Base-by-base conservation (phyloP, 805 yeast genomes). In the Candida nemodendra region DNA sequence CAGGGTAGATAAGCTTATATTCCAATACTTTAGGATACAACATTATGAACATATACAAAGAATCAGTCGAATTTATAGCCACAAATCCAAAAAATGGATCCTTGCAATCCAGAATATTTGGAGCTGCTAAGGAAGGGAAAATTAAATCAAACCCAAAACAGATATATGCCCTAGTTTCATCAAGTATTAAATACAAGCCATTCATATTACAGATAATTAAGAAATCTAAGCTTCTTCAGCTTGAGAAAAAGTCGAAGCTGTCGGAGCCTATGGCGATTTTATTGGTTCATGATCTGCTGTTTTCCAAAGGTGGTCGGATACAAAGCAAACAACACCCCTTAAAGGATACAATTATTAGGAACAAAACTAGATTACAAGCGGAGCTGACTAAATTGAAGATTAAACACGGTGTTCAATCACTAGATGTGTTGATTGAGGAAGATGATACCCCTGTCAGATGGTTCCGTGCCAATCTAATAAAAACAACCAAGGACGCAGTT, bases 261-360 rank as follows among this genome's bases (percentile, higher is more conserved):
- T 73, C 73, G 9, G 76, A 74, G 36, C 64, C 70, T 12, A 60
- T 84, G 32, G 76, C 84, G 2, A 45, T 81, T 36, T 65, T 91
- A 7, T 62, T 91, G 61, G 82, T 82, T 1, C 95, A 91, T 54
- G 99, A 91, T 63, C 66, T 88, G 36, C 60, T 90, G 5, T 72
- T 93, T 40, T 74, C 91, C 5, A 75, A 79, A 46, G 71, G 78
- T 18, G 93, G 95, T 9, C 66, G 96, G 44, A 83, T 91, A 42
- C 95, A 88, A 57, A 82, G 88, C 71, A 95, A 95, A 5, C 90
- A 89, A 53, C 88, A 83, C 44, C 85, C 91, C 0, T 71, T 88
- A 41, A 93, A 93, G 56, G 93, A 85, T 33, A 83, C 85, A 9
- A 69, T 93, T 4, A 64, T 93, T 39, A 72, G 78, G 42, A 83